Conservation (phyloP, 2,329 filamentous ascomycete genomes). For the Fusarium odoratissimum region DNA sequence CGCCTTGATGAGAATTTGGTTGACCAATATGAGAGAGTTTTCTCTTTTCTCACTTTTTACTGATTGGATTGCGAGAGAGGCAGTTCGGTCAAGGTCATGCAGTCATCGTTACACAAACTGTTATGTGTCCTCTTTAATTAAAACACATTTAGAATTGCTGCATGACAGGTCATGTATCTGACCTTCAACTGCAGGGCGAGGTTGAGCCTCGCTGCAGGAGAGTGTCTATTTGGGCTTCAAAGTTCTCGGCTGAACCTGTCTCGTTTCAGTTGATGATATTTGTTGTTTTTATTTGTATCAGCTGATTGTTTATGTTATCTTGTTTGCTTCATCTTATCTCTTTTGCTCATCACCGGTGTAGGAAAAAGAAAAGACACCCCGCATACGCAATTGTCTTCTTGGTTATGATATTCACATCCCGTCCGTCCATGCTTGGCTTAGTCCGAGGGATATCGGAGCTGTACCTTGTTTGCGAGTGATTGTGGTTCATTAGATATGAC, state of each 20-base stretch:
- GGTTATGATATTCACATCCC: background rate
- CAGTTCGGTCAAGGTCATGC: background rate
- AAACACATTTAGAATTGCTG: background rate
- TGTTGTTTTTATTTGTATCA: background rate
- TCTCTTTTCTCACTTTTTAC: slow-evolving; percentile 11
- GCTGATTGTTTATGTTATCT: too few species aligned
- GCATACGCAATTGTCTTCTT: slow-evolving; percentile 7
- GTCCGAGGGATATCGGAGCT: background rate
- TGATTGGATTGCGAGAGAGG: background rate
- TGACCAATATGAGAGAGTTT: background rate
- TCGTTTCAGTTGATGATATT: background rate
- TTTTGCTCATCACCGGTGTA: slow-evolving; percentile 9
- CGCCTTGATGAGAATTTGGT: slow-evolving; percentile 1
- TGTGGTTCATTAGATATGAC: background rate
- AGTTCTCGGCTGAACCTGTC: background rate
- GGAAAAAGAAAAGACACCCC: slow-evolving; percentile 29
- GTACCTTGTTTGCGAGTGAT: background rate
- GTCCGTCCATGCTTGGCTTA: background rate
- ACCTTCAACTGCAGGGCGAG: background rate
- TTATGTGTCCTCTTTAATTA: background rate
- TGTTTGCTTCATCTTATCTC: slow-evolving; percentile 4
- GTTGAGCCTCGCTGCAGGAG: slow-evolving; percentile 5
- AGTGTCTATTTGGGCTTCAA: background rate
- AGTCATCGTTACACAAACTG: background rate
- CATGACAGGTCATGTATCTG: background rate